Percentiles rank a stretch among this genome's conserved stretches.
Evolutionary conservation across 1,284 basidiomycete species (phyloP).

Genomic region (Trichosporon sp.): DNA sequence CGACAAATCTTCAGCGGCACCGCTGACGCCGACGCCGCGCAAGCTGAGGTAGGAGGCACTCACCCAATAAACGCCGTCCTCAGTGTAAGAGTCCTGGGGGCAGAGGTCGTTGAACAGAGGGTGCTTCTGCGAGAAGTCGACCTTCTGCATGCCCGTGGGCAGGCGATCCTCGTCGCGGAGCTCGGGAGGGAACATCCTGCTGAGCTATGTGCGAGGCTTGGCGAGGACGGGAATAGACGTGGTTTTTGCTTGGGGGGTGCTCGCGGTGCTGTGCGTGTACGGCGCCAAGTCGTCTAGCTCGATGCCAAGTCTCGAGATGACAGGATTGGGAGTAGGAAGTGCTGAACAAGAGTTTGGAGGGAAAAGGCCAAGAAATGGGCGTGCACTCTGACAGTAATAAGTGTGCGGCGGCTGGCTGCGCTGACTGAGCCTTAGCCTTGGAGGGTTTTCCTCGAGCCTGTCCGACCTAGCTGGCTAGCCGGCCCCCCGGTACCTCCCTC

Average conservation of each 20-base stretch:
- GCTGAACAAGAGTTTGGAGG: background rate
- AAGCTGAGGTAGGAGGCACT: no score
- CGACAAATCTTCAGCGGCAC: background rate
- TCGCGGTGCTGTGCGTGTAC: background rate
- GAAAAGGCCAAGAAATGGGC: background rate
- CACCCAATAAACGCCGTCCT: constrained; percentile 44
- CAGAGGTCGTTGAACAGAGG: constrained; percentile 46
- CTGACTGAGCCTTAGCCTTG: no score
- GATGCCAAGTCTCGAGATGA: background rate
- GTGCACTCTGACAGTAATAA: background rate
- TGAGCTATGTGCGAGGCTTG: background rate
- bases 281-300: background rate
- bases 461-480: no score
- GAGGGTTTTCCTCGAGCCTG: background rate
- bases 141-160: constrained; percentile 11
- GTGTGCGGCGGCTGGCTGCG: background rate
- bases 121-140: constrained; percentile 29
- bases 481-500: no score
- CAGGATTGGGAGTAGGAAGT: background rate
- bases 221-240: background rate
- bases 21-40: background rate
- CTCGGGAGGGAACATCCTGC: constrained; percentile 19
- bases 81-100: constrained; percentile 40
- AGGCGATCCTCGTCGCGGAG: constrained; percentile 10
- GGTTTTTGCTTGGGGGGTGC: background rate